Base-by-base conservation (phyloP, 176 grass and related monocot genomes). In the Zoysia pacifica region DNA sequence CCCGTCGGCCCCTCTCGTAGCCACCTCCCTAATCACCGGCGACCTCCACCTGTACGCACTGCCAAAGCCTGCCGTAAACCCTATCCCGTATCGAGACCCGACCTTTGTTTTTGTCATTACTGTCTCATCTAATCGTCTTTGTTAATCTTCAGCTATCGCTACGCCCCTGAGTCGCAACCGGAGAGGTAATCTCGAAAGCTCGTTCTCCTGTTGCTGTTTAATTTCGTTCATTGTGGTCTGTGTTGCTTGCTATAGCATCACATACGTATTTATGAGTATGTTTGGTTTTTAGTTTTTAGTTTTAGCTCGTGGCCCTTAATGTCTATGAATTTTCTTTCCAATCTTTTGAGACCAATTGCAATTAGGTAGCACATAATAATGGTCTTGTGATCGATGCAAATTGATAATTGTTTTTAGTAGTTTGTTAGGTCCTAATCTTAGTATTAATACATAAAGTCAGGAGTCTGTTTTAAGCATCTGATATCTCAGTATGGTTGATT, bases 21-120 rank as follows among this genome's bases (percentile, higher is more conserved):
- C 84, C 15, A 79, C 90, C 41, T 93, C 75, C 20, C 96, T 99
- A 5, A 93, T 99, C 74, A 95, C 68, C 41, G 96, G 96, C 19
- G 88, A 93, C 69, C 86, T 95, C 52, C 62, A 89, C 89, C 69
- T 95, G 96, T 98, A 81, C 62, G 75, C 39, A 4, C 76, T 37
- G 53, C 50, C 36, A 2, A 48, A n/a, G 44, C 16, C 58, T 28
- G 39, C 44, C 19, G 42, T 66, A 46, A 86, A 70, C 35, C 46
- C 40, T 81, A 42, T 12, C 10, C 48, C 63, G 5, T 54, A 19
- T 9, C 3, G 14, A 45, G 18, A 50, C 38, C 28, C 37, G 4
- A 42, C 14, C 45, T 70, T 18, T 56, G 5, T 7, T 39, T 52
- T 49, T 49, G 11, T 45, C 70, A 18, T 35, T 74, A 52, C 52